Percentiles rank a stretch among this genome's conserved stretches.
phyloP scores from a whole-genome alignment of 768 basidiomycete species.

The Lyophyllum shimeji region DNA sequence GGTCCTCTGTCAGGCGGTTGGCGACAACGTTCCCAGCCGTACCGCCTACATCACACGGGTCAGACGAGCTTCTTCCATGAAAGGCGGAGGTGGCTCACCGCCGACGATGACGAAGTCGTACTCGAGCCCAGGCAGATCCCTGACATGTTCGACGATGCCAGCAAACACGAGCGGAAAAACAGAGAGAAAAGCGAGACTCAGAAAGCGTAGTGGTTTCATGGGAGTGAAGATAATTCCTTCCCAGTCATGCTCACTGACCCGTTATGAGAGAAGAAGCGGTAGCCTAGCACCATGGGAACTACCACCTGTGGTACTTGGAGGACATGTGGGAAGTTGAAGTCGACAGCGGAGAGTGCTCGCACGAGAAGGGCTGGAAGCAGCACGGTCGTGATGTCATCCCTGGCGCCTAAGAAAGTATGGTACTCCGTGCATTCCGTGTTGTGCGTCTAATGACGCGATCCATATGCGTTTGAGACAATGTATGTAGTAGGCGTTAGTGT shows the following conservation, averaged over 20 bases:
- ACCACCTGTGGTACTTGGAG: not conserved
- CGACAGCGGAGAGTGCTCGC: not conserved
- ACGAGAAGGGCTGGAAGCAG: not conserved
- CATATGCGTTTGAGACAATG: too few relatives aligned
- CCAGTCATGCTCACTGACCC: not conserved
- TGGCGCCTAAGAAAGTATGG: too few relatives aligned
- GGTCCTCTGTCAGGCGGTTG: constrained; percentile 15
- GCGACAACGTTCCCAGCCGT: constrained; percentile 21
- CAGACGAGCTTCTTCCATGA: not conserved
- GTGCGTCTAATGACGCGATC: too few relatives aligned
- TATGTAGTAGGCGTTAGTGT: too few relatives aligned
- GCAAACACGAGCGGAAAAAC: not conserved
- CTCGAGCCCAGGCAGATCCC: not conserved
- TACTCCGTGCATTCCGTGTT: too few relatives aligned
- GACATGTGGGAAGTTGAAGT: not conserved
- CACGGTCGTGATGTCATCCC: too few relatives aligned
- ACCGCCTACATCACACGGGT: constrained; percentile 6
- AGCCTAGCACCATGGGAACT: not conserved
- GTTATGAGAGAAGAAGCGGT: not conserved
- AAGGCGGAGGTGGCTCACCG: not conserved
- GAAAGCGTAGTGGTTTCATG: not conserved
- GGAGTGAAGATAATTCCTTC: not conserved
- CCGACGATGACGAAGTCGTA: constrained; percentile 15
- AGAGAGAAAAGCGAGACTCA: not conserved
- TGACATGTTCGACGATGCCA: not conserved